Conservation (phyloP, 1,284 basidiomycete species). For the Neolentinus lepideus region DNA sequence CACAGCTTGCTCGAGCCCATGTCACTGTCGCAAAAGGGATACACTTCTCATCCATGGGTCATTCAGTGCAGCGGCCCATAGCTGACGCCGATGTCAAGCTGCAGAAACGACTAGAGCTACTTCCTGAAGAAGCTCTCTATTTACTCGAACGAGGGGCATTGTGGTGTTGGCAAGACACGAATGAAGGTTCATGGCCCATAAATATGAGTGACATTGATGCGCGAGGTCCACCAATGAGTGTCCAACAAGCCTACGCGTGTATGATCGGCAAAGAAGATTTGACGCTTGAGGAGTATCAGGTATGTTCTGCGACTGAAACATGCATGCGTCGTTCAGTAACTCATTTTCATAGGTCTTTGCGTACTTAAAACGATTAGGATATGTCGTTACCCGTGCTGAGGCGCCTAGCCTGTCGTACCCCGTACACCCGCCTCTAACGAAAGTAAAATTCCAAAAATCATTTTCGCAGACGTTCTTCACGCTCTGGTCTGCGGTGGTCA, state of each 20-base stretch:
- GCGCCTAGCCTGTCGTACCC: conserved; percentile 60
- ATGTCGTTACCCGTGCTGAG: conserved; percentile 72
- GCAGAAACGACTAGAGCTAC: conserved; percentile 68
- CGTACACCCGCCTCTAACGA: conserved; percentile 29
- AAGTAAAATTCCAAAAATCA: conserved; percentile 10
- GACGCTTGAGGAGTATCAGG: conserved; percentile 84
- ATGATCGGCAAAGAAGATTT: conserved; percentile 78
- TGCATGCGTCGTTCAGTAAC: conserved; percentile 1
- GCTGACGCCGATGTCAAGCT: conserved; percentile 29
- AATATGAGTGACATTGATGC: conserved; percentile 13
- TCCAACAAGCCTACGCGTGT: conserved; percentile 83
- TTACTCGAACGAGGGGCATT: conserved; percentile 84
- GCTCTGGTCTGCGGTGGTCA: conserved; percentile 27
- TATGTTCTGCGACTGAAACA: conserved; percentile 24
- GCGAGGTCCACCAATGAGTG: conserved; percentile 73
- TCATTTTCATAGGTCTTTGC: conserved; percentile 68
- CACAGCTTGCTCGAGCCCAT: conserved; percentile 53
- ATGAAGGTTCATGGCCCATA: conserved; percentile 31
- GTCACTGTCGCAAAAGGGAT: conserved; percentile 70
- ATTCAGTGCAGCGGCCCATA: conserved; percentile 45
- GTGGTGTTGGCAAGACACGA: conserved; percentile 57
- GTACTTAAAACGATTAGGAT: conserved; percentile 88
- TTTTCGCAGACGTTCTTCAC: conserved; percentile 23
- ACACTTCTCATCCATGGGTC: conserved; percentile 74
- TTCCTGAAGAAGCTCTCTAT: conserved; percentile 94